Evolutionary conservation across 805 yeast species (phyloP), one percentile per base, ranked within the genome.

Genomic region (Suhomyces emberorum): DNA sequence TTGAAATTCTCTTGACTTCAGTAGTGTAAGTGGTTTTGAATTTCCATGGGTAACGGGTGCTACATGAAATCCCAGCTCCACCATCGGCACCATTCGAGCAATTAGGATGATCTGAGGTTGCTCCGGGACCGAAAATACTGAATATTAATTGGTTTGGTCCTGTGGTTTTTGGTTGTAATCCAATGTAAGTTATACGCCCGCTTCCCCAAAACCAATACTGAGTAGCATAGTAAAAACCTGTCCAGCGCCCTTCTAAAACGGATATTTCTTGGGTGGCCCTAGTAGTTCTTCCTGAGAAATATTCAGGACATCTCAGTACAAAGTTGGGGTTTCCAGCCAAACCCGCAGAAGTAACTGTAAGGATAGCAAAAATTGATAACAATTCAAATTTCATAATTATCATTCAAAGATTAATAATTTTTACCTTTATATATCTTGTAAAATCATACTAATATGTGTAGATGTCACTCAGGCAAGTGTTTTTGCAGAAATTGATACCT

Each of bases 81-180:
- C 30, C 29, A 20, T 36, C 44, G 10, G 44, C 44, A 17, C 41
- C 44, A 5, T 7, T 8, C 2, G 3, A 2, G 26, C 44, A 40
- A 10, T 40, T 33, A 9, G 37, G 33, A 15, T 33, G 28, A 12
- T 24, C 15, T 6, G 30, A n/a, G 4, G 2, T 7, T 3, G 36
- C 23, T 4, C 27, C 26, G n/a, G 15, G 15, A 4, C 40, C 37
- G 30, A 37, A 36, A 3, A 10, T 35, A 39, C 43, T 39, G 30
- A 32, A 39, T 3, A 24, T 29, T 9, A 35, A 15, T 8, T 17
- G 39, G 14, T 35, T 35, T 4, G 28, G 9, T 3, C 22, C 17
- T 9, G 9, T 14, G 8, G 12, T 10, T 15, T 31, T 15, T 17
- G 39, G 29, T 11, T 32, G 37, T 6, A 32, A 17, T 6, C 37